A percentile compares a stretch with the other conserved stretches of the same genome.
Conservation (phyloP, 2,329 filamentous ascomycete genomes). For the Aspergillus hortae region DNA sequence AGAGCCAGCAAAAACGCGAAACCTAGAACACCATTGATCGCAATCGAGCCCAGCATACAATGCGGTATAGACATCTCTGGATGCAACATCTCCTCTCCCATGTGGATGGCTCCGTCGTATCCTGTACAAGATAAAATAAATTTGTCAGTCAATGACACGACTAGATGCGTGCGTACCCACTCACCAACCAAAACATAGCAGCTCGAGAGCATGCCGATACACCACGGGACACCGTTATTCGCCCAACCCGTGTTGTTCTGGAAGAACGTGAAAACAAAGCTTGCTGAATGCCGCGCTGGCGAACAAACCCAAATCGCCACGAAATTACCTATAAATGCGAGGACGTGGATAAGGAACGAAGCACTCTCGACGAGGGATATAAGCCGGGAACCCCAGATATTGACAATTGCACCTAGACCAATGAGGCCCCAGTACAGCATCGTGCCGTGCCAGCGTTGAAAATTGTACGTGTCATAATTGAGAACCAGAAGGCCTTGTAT, state of each 20-base stretch:
- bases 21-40: constrained; percentile 27
- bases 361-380: constrained; percentile 2
- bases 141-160: too few species aligned
- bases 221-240: constrained; percentile 12
- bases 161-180: neutral
- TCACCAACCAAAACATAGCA: constrained; percentile 11
- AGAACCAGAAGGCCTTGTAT: constrained; percentile 45
- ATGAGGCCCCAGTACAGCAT: constrained; percentile 9
- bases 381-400: constrained; percentile 4
- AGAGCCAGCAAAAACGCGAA: constrained; percentile 18
- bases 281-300: neutral
- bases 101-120: constrained; percentile 11
- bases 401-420: neutral
- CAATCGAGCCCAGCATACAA: constrained; percentile 17
- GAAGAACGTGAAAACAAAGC: constrained; percentile 7
- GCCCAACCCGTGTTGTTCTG: constrained; percentile 10
- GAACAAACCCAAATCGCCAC: constrained; percentile 2
- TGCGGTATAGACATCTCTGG: neutral
- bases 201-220: constrained; percentile 9
- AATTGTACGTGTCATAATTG: constrained; percentile 38
- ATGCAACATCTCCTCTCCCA: constrained; percentile 5
- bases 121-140: constrained; percentile 3
- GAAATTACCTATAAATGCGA: constrained; percentile 1
- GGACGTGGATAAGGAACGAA: constrained; percentile 1
- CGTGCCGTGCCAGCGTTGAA: constrained; percentile 41